Conservation (phyloP, 2,329 filamentous ascomycete species). For the Aspergillus japonicus region DNA sequence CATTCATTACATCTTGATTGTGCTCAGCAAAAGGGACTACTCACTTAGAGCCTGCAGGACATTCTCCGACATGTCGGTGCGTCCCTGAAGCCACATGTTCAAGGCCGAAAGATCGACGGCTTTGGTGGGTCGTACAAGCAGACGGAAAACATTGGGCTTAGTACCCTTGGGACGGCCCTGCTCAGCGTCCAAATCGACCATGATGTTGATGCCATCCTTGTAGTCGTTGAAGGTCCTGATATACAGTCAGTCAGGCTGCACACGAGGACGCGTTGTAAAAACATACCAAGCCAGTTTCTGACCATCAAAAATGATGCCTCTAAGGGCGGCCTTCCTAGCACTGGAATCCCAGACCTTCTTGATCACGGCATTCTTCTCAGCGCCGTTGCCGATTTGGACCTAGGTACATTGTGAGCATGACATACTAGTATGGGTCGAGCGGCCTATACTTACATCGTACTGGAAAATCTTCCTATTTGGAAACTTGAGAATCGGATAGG, state of each 20-base stretch:
- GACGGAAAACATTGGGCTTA: constrained; percentile 52
- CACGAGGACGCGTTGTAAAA: constrained; percentile 33
- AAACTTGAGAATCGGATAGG: constrained; percentile 66
- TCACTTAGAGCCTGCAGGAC: constrained; percentile 76
- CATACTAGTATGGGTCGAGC: not conserved
- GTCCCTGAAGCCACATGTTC: constrained; percentile 62
- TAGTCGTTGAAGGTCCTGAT: constrained; percentile 40
- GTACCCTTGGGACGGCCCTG: constrained; percentile 41
- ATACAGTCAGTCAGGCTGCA: constrained; percentile 19
- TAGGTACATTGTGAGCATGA: constrained; percentile 32
- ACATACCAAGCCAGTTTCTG: constrained; percentile 79
- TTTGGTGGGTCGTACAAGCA: constrained; percentile 66
- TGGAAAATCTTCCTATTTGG: constrained; percentile 68
- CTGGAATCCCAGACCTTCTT: constrained; percentile 74
- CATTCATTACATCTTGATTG: constrained; percentile 7
- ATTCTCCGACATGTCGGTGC: constrained; percentile 60
- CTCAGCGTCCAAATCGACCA: constrained; percentile 72
- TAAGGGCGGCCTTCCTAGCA: constrained; percentile 57
- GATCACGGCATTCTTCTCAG: constrained; percentile 64
- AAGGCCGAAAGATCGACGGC: constrained; percentile 67
- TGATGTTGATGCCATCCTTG: constrained; percentile 52
- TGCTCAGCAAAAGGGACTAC: constrained; percentile 20
- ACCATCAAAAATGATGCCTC: constrained; percentile 74
- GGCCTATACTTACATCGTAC: constrained; percentile 69
- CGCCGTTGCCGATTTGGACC: constrained; percentile 65